Conservation (phyloP, 129 eudicot species). For the Artemisia annua region DNA sequence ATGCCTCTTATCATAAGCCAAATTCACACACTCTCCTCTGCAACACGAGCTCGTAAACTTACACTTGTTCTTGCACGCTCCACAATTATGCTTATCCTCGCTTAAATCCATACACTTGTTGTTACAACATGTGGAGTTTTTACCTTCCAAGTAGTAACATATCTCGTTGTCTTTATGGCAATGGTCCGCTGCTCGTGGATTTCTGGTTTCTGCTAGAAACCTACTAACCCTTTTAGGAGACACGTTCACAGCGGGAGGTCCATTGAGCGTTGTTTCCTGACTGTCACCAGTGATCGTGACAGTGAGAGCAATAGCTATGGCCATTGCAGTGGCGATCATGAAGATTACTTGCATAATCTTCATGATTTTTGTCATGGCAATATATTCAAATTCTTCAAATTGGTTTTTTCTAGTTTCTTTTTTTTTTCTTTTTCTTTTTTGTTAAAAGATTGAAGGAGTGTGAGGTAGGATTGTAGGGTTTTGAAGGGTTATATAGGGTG, state of each 20-base stretch:
- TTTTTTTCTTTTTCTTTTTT: no score
- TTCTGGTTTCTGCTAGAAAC: slow-evolving; percentile 45
- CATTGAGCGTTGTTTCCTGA: neutral
- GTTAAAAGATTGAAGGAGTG: neutral
- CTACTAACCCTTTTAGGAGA: slow-evolving; percentile 49
- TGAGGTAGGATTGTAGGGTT: slow-evolving; percentile 19
- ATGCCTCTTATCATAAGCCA: neutral
- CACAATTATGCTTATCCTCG: slow-evolving; percentile 38
- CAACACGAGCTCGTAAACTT: slow-evolving; percentile 50
- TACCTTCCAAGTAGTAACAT: no score
- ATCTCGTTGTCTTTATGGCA: slow-evolving; percentile 57
- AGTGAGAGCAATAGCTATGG: slow-evolving; percentile 41
- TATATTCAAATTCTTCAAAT: neutral
- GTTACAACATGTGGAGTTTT: neutral
- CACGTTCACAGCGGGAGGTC: neutral
- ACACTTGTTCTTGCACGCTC: slow-evolving; percentile 69
- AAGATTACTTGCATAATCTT: slow-evolving; percentile 39
- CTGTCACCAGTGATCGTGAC: neutral
- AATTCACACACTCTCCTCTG: slow-evolving; percentile 53
- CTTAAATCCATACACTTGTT: neutral
- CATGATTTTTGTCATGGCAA: slow-evolving; percentile 16
- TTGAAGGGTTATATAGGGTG: slow-evolving; percentile 33
- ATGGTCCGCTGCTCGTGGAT: slow-evolving; percentile 56
- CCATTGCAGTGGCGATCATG: slow-evolving; percentile 33
- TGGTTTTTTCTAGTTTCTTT: slow-evolving; percentile 3